Conservation (phyloP, 371 early-diverging fungal genomes). For the Umbelopsis sp. region DNA sequence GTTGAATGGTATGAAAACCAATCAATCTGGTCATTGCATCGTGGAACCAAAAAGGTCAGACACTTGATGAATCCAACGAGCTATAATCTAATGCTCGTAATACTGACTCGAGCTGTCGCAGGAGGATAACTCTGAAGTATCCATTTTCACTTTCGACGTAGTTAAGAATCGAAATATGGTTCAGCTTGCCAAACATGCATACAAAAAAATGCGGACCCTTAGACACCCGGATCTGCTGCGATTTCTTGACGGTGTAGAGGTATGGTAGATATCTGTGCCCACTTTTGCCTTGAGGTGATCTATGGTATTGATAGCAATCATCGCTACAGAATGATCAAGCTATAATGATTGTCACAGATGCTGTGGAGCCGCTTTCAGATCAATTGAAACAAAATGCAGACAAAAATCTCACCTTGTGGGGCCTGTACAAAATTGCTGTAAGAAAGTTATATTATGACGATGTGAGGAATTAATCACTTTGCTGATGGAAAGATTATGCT, state of each 20-base stretch:
- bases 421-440: constrained; percentile 89
- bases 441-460: constrained; percentile 21
- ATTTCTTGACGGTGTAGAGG: constrained; percentile 88
- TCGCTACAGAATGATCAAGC: constrained; percentile 71
- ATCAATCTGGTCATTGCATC: constrained; percentile 80
- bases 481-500: not conserved
- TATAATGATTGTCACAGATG: constrained; percentile 92
- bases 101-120: constrained; percentile 27
- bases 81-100: no score
- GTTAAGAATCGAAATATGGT: constrained; percentile 65
- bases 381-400: constrained; percentile 61
- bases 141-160: constrained; percentile 89
- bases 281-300: not conserved
- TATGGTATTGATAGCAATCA: not conserved
- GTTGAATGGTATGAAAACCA: constrained; percentile 65
- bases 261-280: constrained; percentile 25
- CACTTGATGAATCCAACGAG: not conserved
- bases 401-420: constrained; percentile 77
- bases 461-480: not conserved
- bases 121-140: constrained; percentile 78
- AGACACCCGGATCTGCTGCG: constrained; percentile 89
- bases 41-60: constrained; percentile 78
- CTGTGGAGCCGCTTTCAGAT: constrained; percentile 73
- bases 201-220: constrained; percentile 84
- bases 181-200: constrained; percentile 85